Conservation (phyloP, 75 land plant species). For the Cunninghamia lanceolata region DNA sequence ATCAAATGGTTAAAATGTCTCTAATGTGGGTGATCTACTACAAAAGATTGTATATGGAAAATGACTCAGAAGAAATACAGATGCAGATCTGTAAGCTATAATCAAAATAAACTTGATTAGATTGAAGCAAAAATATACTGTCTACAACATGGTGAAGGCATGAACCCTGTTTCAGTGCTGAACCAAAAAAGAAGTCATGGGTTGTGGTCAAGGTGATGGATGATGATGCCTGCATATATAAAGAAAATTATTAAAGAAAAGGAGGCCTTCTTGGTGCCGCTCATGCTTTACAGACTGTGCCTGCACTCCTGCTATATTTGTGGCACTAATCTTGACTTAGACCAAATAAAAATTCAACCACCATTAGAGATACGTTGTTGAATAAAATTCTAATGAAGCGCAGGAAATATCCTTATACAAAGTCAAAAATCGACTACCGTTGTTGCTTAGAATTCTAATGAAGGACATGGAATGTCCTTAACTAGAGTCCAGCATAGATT, state of each 20-base stretch:
- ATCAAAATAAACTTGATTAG: background rate
- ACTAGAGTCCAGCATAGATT: background rate
- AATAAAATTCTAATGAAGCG: background rate
- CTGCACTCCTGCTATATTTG: background rate
- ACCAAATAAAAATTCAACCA: background rate
- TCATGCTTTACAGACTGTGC: background rate
- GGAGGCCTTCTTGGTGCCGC: slow-evolving; percentile 6
- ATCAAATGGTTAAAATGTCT: background rate
- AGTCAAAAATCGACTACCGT: background rate
- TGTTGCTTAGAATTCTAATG: background rate
- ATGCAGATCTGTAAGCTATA: background rate
- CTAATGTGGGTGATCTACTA: background rate
- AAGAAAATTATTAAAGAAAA: slow-evolving; percentile 1
- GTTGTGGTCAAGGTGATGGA: background rate
- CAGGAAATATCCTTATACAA: too few relatives aligned
- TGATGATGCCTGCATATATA: background rate
- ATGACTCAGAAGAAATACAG: background rate
- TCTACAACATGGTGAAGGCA: background rate
- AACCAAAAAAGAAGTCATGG: background rate
- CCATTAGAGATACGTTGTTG: background rate
- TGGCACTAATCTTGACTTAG: background rate
- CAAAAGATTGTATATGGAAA: background rate
- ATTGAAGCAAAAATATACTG: background rate
- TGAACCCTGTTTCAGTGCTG: background rate
- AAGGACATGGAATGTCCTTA: too few relatives aligned